These are phyloP conservation scores for Boletus insuetus DNA, from an alignment of 768 basidiomycete species.

Conservation along the genomic window DNA sequence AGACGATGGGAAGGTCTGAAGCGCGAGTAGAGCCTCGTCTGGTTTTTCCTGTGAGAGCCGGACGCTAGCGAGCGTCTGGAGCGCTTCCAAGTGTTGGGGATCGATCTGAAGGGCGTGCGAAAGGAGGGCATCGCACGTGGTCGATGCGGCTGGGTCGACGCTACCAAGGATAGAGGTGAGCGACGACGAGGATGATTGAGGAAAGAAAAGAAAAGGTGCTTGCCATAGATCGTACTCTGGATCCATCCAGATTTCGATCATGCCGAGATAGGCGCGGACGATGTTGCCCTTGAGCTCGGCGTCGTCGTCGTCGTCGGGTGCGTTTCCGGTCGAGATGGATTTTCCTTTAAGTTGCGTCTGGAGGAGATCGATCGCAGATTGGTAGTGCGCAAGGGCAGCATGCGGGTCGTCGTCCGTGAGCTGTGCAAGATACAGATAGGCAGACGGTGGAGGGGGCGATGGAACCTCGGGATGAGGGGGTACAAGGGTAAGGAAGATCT, in stretches of 20 bases:
- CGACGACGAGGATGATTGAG: neutral
- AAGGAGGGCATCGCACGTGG: conserved; percentile 77
- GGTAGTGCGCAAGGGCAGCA: conserved; percentile 70
- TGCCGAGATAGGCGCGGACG: conserved; percentile 77
- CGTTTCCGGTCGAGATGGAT: conserved; percentile 41
- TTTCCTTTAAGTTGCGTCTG: conserved; percentile 72
- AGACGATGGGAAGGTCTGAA: conserved; percentile 19
- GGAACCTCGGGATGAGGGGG: conserved; percentile 63
- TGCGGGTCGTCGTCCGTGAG: conserved; percentile 74
- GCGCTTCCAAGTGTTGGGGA: conserved; percentile 72
- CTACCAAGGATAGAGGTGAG: conserved; percentile 36
- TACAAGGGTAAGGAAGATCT: conserved; percentile 63
- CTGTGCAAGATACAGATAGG: conserved; percentile 88
- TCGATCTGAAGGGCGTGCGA: conserved; percentile 69
- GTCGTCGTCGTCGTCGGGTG: conserved; percentile 30
- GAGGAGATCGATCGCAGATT: conserved; percentile 74
- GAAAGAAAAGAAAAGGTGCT: conserved; percentile 19
- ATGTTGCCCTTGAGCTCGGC: conserved; percentile 61
- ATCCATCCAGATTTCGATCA: conserved; percentile 98
- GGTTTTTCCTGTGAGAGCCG: conserved; percentile 83
- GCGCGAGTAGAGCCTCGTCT: conserved; percentile 66
- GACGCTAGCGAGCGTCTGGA: conserved; percentile 80
- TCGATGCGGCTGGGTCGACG: conserved; percentile 78
- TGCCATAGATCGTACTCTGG: conserved; percentile 85
- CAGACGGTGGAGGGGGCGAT: conserved; percentile 64